Evolutionary conservation across 192 early-diverging fungal species (phyloP), one percentile per base, ranked within the genome.

Genomic region (Podila minutissima): DNA sequence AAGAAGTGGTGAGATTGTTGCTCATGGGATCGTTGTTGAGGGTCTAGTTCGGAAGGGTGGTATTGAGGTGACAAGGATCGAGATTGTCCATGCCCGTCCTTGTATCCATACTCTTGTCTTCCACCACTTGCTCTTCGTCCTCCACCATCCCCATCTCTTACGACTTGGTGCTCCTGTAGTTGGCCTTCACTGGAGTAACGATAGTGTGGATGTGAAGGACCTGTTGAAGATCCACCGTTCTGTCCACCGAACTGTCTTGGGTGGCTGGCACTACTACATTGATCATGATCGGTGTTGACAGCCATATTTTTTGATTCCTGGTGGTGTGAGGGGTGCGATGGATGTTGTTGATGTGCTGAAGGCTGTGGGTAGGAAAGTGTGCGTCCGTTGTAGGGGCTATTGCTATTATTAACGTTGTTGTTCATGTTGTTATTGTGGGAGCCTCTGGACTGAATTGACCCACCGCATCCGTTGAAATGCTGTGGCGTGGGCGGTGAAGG

Each of bases 321-420:
- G 2, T 3, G 41, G 15, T 46, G 41, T 46, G 41, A 46, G 13
- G 12, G 15, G 11, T 46, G 3, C 15, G 15, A 3, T 10, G 11
- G 41, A 17, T 17, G 41, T 17, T 46, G 41, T 46, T 46, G 41
- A 46, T 46, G 41, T 15, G 15, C 11, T 12, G 41, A 46, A 4
- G 41, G 15, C 41, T 17, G 41, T 26, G 26, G 55, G 22, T n/a
- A 58, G 55, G 55, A n/a, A 26, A 13, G 55, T 58, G 26, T n/a
- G 55, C 59, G 24, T 60, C 59, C 15, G 31, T 63, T 63, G 62
- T 38, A n/a, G 33, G 12, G 5, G 35, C 22, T 63, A 12, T 63
- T 35, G 62, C 20, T 38, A 35, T 38, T 63, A 19, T 63, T 38
- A 22, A 19, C 35, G 62, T 46, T 63, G 62, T 46, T 63, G 62